These are phyloP conservation scores for Podila verticillata DNA, from an alignment of 192 early-diverging fungal genomes.

Conservation along the genomic window DNA sequence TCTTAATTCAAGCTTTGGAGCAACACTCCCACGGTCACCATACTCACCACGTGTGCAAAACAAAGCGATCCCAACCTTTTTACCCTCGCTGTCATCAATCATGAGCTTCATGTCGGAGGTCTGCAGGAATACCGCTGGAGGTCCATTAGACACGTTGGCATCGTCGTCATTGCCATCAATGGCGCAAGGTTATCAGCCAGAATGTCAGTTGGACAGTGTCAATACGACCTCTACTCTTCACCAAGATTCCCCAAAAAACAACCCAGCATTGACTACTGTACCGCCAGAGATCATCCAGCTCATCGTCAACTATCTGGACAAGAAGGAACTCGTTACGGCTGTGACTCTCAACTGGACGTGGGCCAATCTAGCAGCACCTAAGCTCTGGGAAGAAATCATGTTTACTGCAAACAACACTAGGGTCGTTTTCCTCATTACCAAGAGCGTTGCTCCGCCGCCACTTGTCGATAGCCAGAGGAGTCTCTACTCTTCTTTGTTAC, in stretches of 20 bases:
- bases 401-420: slow-evolving; percentile 19
- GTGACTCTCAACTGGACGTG: slow-evolving; percentile 45
- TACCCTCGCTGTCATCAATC: too few relatives aligned
- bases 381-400: slow-evolving; percentile 29
- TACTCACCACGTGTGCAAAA: too few relatives aligned
- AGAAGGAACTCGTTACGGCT: slow-evolving; percentile 27
- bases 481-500: neutral
- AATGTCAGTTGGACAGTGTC: too few relatives aligned
- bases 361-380: slow-evolving; percentile 26
- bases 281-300: slow-evolving; percentile 49
- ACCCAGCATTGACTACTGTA: slow-evolving; percentile 2
- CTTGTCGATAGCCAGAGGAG: neutral
- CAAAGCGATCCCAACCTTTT: too few relatives aligned
- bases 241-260: neutral
- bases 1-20: too few relatives aligned
- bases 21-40: too few relatives aligned
- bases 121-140: too few relatives aligned
- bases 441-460: slow-evolving; percentile 13
- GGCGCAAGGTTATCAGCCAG: too few relatives aligned
- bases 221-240: too few relatives aligned
- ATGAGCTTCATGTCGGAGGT: too few relatives aligned
- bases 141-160: too few relatives aligned
- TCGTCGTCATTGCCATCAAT: too few relatives aligned
- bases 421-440: slow-evolving; percentile 47
- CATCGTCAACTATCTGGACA: slow-evolving; percentile 44